phyloP scores from a whole-genome alignment of 176 grass and related monocot genomes.

The Eleusine coracana region DNA sequence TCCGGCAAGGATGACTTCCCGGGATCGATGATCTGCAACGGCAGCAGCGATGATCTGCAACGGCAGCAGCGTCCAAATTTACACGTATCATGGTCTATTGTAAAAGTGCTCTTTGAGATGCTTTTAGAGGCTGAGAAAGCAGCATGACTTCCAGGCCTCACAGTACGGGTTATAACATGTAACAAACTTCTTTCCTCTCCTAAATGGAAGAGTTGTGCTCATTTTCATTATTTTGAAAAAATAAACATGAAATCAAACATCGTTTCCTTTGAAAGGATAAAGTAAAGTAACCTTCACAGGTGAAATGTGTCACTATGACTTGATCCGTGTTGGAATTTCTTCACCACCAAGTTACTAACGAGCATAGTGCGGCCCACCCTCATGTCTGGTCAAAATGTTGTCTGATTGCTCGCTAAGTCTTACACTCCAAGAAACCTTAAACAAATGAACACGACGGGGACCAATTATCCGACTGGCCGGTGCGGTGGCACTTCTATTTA shows the following conservation, averaged over 20 bases:
- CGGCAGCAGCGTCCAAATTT: too few relatives aligned
- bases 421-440: constrained; percentile 27
- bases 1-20: too few relatives aligned
- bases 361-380: not conserved
- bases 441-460: not conserved
- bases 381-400: not conserved
- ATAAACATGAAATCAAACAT: not conserved
- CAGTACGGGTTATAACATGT: not conserved
- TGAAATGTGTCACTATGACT: not conserved
- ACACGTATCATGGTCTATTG: too few relatives aligned
- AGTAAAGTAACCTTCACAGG: not conserved
- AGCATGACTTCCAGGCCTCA: not conserved
- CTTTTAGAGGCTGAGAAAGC: not conserved
- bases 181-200: too few relatives aligned
- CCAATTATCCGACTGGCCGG: not conserved
- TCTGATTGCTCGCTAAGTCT: not conserved
- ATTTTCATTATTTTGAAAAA: too few relatives aligned
- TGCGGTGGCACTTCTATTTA: constrained; percentile 1
- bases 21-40: too few relatives aligned
- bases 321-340: not conserved
- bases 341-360: constrained; percentile 24
- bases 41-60: too few relatives aligned
- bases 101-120: too few relatives aligned
- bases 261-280: not conserved
- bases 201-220: too few relatives aligned